phyloP scores from a whole-genome alignment of 345 rosid genomes.

The Salix udensis region DNA sequence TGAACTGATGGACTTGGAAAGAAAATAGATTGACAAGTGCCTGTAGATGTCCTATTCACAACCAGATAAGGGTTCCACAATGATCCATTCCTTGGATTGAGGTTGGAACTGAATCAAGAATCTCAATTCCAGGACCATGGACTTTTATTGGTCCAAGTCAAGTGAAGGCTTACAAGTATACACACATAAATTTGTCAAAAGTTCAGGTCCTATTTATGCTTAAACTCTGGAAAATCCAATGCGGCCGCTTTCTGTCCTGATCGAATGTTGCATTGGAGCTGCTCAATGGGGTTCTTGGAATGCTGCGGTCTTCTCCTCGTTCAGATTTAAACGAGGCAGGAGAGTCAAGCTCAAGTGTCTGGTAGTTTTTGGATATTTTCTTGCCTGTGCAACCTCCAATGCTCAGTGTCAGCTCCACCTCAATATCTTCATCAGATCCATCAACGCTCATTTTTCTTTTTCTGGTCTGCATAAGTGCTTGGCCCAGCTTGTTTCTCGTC shows the following conservation, averaged over 20 bases:
- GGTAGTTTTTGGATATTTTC: conserved; percentile 9
- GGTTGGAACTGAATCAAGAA: conserved; percentile 17
- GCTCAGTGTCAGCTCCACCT: conserved; percentile 66
- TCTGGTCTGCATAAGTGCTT: conserved; percentile 16
- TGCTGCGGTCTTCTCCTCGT: conserved; percentile 38
- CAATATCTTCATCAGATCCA: conserved; percentile 40
- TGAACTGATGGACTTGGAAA: neutral
- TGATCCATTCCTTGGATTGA: conserved; percentile 18
- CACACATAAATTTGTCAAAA: conserved; percentile 6
- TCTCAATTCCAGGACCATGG: conserved; percentile 23
- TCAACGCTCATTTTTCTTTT: conserved; percentile 14
- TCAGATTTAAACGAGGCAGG: conserved; percentile 31
- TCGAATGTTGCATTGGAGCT: conserved; percentile 56
- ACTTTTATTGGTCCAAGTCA: conserved; percentile 6
- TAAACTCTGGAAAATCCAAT: conserved; percentile 70
- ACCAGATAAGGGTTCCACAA: conserved; percentile 13
- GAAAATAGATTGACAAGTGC: neutral
- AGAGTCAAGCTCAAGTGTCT: conserved; percentile 23
- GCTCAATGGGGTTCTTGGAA: conserved; percentile 50
- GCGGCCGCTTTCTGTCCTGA: conserved; percentile 55
- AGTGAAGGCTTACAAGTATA: conserved; percentile 6
- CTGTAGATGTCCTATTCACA: conserved; percentile 16
- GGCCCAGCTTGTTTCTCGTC: conserved; percentile 31
- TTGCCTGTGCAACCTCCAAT: conserved; percentile 46
- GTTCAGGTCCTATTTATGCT: conserved; percentile 44